Evolutionary conservation across 805 yeast genomes (phyloP).

Genomic region (Yarrowia osloensis): DNA sequence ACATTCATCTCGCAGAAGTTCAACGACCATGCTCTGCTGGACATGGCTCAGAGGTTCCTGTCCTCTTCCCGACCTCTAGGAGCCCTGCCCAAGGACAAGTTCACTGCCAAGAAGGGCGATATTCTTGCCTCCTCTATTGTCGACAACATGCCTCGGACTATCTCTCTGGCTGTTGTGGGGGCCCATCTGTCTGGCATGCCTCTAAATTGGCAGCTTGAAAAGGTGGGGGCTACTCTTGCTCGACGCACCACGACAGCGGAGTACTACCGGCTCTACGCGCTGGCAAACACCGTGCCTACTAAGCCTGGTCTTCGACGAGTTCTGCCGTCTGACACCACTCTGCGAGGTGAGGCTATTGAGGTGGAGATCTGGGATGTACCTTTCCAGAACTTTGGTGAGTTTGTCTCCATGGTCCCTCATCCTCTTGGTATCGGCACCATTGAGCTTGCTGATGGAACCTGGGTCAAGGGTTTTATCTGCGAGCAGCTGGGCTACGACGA

Average conservation of each 20-base stretch:
- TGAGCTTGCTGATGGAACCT: slow-evolving; percentile 74
- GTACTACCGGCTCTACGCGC: slow-evolving; percentile 74
- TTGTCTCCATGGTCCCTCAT: slow-evolving; percentile 85
- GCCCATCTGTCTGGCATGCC: slow-evolving; percentile 90
- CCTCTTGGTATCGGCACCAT: slow-evolving; percentile 96
- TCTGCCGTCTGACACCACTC: slow-evolving; percentile 36
- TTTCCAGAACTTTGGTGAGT: slow-evolving; percentile 71
- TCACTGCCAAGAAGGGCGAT: slow-evolving; percentile 49
- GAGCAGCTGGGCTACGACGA: slow-evolving; percentile 83
- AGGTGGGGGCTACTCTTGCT: slow-evolving; percentile 73
- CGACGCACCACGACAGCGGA: slow-evolving; percentile 68
- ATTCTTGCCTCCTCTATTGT: slow-evolving; percentile 48
- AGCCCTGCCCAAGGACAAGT: slow-evolving; percentile 44
- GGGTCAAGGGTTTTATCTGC: slow-evolving; percentile 92
- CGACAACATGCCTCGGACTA: slow-evolving; percentile 46
- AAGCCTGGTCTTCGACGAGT: slow-evolving; percentile 90
- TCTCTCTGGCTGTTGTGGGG: slow-evolving; percentile 91
- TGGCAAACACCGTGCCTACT: slow-evolving; percentile 65
- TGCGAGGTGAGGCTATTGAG: slow-evolving; percentile 59
- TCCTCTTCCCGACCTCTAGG: slow-evolving; percentile 60
- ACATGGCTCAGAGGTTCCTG: slow-evolving; percentile 74
- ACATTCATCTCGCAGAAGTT: slow-evolving; percentile 80
- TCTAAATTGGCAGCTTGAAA: slow-evolving; percentile 89
- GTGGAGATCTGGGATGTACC: slow-evolving; percentile 88
- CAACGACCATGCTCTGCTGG: slow-evolving; percentile 85